Percentiles rank a stretch among this genome's conserved stretches.
phyloP scores from a whole-genome alignment of 1,284 basidiomycete genomes.

The Exobasidium cylindrosporum region DNA sequence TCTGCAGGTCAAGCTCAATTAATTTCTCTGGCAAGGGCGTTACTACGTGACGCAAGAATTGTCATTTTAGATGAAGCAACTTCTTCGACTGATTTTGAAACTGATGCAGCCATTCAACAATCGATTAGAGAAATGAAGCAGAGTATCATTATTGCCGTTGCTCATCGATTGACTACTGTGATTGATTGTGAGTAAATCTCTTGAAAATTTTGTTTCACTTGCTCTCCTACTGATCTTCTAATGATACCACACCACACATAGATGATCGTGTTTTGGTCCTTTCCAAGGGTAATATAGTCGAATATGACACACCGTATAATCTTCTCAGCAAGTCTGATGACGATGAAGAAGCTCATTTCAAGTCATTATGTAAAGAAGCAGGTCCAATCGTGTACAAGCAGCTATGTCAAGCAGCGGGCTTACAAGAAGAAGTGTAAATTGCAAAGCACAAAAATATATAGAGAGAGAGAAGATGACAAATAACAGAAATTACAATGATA shows the following conservation, averaged over 20 bases:
- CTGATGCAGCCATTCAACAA: conserved; percentile 29
- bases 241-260: neutral
- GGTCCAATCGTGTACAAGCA: conserved; percentile 4
- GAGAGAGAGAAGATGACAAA: neutral
- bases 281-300: conserved; percentile 54
- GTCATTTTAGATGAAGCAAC: conserved; percentile 80
- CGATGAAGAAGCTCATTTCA: conserved; percentile 13
- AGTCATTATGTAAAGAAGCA: conserved; percentile 9
- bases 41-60: conserved; percentile 71
- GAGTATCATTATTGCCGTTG: conserved; percentile 56
- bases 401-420: conserved; percentile 2
- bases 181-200: conserved; percentile 20
- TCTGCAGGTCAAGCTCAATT: conserved; percentile 76
- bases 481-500: neutral
- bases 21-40: conserved; percentile 70
- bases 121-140: conserved; percentile 24
- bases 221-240: neutral
- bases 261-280: conserved; percentile 69
- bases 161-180: conserved; percentile 29
- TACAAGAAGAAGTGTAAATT: neutral
- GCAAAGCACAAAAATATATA: neutral
- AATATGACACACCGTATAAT: conserved; percentile 72
- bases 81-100: conserved; percentile 47
- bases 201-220: too few relatives aligned
- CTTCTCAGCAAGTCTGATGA: conserved; percentile 11